Base-by-base conservation (phyloP, 805 yeast genomes). In the Myxozyma geophila region DNA sequence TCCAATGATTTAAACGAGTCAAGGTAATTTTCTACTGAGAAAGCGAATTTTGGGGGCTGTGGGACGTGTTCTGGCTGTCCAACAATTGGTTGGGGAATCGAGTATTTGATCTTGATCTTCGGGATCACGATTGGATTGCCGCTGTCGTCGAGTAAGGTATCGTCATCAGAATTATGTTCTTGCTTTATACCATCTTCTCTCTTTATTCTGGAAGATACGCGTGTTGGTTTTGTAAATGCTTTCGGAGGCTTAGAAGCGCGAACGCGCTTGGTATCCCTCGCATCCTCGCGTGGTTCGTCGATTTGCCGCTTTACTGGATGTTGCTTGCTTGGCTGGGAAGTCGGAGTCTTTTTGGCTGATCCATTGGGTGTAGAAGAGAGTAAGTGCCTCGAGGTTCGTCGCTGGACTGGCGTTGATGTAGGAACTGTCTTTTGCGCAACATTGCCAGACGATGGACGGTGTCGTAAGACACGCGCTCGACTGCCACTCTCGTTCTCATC, bases 51-150 rank as follows among this genome's bases (percentile, higher is more conserved):
- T 0, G 89, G 87, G 7, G 74, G 71, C 0, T 82, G 74, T 5
- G 81, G 64, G 7, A 77, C 78, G 74, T 86, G 89, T 33, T 78
- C 75, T 7, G 92, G 92, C 69, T 87, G 87, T 0, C 88, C 81
- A 5, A 87, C 78, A 3, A 80, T 74, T 50, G 82, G 86, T 28
- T 77, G 75, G 8, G 84, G 84, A 33, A 62, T 55, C 10, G 59
- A 41, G 28, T 62, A 66, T 15, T 58, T 67, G 28, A 70, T 51
- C 41, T 66, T 71, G 44, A 71, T 59, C 47, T 63, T 43, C 10
- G 61, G 68, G 8, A 39, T n/a, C n/a, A 36, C 19, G n/a, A 23
- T 36, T 17, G 19, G 39, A 47, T 36, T 15, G 13, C 46, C 53
- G 47, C 40, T 51, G 36, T 44, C 61, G 7, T 63, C 54, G 13